Evolutionary conservation across 2,329 filamentous ascomycete species (phyloP), one percentile per base, ranked within the genome.

Genomic region (Rhexocercosporidium sp.): DNA sequence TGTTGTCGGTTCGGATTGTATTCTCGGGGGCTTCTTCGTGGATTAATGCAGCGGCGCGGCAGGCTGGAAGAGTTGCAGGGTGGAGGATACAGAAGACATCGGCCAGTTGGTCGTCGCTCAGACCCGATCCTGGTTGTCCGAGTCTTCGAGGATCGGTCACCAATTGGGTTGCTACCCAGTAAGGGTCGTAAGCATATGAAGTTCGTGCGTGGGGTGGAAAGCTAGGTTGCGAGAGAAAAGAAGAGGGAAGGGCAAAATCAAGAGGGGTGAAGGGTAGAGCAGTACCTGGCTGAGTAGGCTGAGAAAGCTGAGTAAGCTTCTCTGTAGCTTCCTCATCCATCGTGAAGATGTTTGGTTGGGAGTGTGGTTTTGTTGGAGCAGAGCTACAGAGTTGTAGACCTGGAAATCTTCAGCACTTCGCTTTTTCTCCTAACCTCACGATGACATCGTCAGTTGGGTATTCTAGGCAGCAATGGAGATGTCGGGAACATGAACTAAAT

Each of bases 61-160:
- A 89, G 22, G 95, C 93, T 25, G 87, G 86, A 46, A 88, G 83
- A 2, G 93, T 92, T 71, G 88, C 88, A 12, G 95, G 94, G 73
- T 96, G 90, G 31, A 98, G 85, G 66, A 97, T 89, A 80, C 94
- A 96, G 71, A 97, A 88, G 73, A 97, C 93, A 79, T 97, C 94
- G 69, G 92, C 88, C 59, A 96, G 87, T 77, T 97, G 94, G 71
- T 92, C 87, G 72, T 94, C 90, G 62, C 87, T 90, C 69, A 97
- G 89, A 65, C 92, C 93, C 47, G 93, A 96, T 77, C 93, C 92
- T 79, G 93, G 91, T 77, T 90, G 85, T 65, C 93, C 93, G 69
- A 92, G 78, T 64, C 93, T 89, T 70, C 93, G 88, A 47, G 93
- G 93, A 77, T 97, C 94, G 71, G 94, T 82, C 75, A 92, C 88